Conservation (phyloP, 371 early-diverging fungal species). For the Mucor lusitanicus region DNA sequence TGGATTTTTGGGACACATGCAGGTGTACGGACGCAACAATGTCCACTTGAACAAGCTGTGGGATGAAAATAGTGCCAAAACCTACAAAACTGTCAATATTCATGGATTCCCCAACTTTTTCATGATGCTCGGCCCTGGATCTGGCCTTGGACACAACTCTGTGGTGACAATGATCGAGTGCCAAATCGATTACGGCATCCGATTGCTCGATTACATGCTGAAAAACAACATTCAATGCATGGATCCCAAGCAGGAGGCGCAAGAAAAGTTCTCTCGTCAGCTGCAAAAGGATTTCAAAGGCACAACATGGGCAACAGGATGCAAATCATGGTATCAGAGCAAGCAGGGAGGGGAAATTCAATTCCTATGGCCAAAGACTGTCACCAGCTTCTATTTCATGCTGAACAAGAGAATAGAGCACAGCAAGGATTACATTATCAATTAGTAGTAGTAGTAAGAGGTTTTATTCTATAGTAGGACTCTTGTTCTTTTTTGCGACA, state of each 20-base stretch:
- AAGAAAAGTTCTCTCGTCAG: conserved; percentile 10
- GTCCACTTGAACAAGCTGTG: conserved; percentile 16
- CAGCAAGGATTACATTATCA: conserved; percentile 4
- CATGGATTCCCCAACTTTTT: conserved; percentile 47
- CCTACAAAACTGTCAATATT: conserved; percentile 32
- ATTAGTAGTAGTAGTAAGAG: too few species aligned
- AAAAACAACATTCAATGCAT: conserved; percentile 15
- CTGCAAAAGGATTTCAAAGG: conserved; percentile 16
- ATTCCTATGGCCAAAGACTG: conserved; percentile 12
- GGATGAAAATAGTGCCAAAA: conserved; percentile 17
- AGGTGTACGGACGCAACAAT: conserved; percentile 26
- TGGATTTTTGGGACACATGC: conserved; percentile 29
- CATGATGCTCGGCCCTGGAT: conserved; percentile 44
- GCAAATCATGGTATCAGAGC: conserved; percentile 24
- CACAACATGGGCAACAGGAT: conserved; percentile 24
- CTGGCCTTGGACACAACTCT: conserved; percentile 38
- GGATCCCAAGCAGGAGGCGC: conserved; percentile 17
- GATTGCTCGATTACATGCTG: conserved; percentile 18
- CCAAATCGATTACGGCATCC: conserved; percentile 20
- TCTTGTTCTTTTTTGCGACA: not conserved
- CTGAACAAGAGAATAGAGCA: not conserved
- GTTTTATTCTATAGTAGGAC: not conserved
- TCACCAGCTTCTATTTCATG: conserved; percentile 3
- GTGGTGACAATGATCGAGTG: conserved; percentile 38
- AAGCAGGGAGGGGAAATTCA: conserved; percentile 7